Base-by-base conservation (phyloP, 1,284 basidiomycete genomes). In the Trichosporon sp. region DNA sequence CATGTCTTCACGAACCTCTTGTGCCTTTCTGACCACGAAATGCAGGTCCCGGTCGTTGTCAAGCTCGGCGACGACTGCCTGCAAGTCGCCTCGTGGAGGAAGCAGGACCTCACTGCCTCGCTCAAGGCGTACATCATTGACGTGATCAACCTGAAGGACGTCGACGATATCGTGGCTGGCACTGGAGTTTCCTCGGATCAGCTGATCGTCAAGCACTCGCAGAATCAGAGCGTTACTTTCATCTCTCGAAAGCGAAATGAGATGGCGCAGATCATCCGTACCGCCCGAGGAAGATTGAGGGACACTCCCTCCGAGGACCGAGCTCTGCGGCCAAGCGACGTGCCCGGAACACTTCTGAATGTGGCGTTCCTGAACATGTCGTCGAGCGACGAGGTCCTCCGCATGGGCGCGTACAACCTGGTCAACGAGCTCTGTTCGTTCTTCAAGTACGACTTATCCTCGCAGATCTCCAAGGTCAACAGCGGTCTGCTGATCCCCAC, bases 81-180 rank as follows among this genome's bases (percentile, higher is more conserved):
- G 25, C 78, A 79, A 58, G 64, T 79, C 5, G 77, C 76, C 3
- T 76, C 77, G 70, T 77, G 76, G 75, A 60, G 72, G 27, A 77
- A 77, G 57, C 71, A 75, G 57, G 77, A 78, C 37, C 33, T 79
- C 25, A 70, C 73, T 0, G 44, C 70, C 0, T 52, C 59, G 5
- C 58, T 77, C 67, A 77, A 73, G 65, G 69, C 78, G 27, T 79
- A 79, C 58, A 71, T 78, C 59, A 75, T 79, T 66, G 78, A 79
- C 64, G 66, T 78, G 4, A 72, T 79, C 44, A 64, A 67, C 31
- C 67, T 77, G 34, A 65, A 70, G 16, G 91, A 93, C 65, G 85
- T 95, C 69, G 91, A 89, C 78, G 92, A 95, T 72, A 86, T 91
- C 1, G 90, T 91, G 74, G 89, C 89, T 61, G 87, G 91, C 16